Conservation (phyloP, 2,329 filamentous ascomycete genomes). For the Amauroascus niger region DNA sequence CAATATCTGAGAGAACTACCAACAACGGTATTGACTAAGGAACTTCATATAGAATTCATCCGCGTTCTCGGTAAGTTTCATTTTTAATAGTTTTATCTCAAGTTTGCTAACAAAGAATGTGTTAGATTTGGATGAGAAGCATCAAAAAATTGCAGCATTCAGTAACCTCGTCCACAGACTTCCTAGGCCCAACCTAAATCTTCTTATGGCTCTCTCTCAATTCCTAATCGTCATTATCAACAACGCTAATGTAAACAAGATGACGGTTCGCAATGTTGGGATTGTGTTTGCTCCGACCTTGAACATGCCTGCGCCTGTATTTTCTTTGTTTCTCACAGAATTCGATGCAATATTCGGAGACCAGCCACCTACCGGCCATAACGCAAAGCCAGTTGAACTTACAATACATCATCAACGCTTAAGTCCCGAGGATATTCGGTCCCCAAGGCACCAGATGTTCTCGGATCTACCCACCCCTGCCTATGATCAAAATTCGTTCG, state of each 20-base stretch:
- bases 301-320: conserved; percentile 90
- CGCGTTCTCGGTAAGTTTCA: conserved; percentile 53
- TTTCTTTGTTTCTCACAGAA: conserved; percentile 86
- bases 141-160: conserved; percentile 67
- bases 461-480: conserved; percentile 56
- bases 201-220: conserved; percentile 74
- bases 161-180: conserved; percentile 70
- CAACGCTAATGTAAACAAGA: conserved; percentile 85
- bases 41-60: conserved; percentile 82
- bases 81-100: background rate
- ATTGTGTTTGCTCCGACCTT: conserved; percentile 97
- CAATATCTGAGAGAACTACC: conserved; percentile 88
- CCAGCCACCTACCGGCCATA: background rate
- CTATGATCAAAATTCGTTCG: conserved; percentile 50
- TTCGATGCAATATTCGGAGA: conserved; percentile 66
- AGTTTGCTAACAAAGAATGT: background rate
- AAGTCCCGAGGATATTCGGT: conserved; percentile 51
- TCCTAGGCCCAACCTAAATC: conserved; percentile 66
- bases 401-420: conserved; percentile 30
- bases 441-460: conserved; percentile 56
- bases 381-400: conserved; percentile 30
- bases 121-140: conserved; percentile 58
- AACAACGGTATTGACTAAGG: conserved; percentile 78
- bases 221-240: conserved; percentile 90
- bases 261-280: conserved; percentile 94